Percentiles rank a stretch among this genome's conserved stretches.
Conservation (phyloP, 2,329 filamentous ascomycete species). For the Hypoxylon sp. region DNA sequence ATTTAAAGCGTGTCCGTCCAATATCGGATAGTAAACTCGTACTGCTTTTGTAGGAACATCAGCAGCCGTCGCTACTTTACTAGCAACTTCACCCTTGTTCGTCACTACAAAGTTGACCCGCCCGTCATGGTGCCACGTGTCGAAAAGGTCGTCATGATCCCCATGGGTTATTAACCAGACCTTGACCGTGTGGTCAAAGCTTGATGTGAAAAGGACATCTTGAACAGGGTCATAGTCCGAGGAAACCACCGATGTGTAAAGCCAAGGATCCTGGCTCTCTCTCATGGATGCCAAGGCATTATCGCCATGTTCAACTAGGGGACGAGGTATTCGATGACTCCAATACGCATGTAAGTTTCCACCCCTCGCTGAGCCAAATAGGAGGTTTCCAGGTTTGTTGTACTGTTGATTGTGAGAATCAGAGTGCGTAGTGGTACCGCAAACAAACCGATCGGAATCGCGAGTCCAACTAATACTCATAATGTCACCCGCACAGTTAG, state of each 20-base stretch:
- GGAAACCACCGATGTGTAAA: constrained; percentile 75
- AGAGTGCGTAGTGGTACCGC: constrained; percentile 74
- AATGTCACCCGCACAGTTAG: constrained; percentile 74
- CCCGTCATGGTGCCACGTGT: constrained; percentile 70
- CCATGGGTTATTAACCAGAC: constrained; percentile 65
- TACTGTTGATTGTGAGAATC: constrained; percentile 76
- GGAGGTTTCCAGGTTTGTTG: constrained; percentile 74
- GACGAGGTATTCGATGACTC: constrained; percentile 71
- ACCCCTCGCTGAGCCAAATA: constrained; percentile 64
- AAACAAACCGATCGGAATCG: constrained; percentile 65
- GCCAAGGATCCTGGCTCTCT: constrained; percentile 72
- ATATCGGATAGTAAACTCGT: constrained; percentile 67
- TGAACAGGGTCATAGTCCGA: constrained; percentile 67
- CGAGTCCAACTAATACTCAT: constrained; percentile 71
- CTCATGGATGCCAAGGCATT: constrained; percentile 71
- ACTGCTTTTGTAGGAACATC: constrained; percentile 69
- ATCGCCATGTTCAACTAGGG: constrained; percentile 66
- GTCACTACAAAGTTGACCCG: constrained; percentile 75
- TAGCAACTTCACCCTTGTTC: constrained; percentile 63
- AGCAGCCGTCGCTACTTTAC: constrained; percentile 70
- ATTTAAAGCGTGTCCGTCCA: constrained; percentile 7
- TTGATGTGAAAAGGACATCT: constrained; percentile 69
- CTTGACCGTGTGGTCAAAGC: constrained; percentile 74
- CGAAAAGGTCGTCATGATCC: constrained; percentile 59
- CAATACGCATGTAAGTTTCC: constrained; percentile 65